Base-by-base conservation (phyloP, 306 rosid species). In the Fragaria nilgerrensis region DNA sequence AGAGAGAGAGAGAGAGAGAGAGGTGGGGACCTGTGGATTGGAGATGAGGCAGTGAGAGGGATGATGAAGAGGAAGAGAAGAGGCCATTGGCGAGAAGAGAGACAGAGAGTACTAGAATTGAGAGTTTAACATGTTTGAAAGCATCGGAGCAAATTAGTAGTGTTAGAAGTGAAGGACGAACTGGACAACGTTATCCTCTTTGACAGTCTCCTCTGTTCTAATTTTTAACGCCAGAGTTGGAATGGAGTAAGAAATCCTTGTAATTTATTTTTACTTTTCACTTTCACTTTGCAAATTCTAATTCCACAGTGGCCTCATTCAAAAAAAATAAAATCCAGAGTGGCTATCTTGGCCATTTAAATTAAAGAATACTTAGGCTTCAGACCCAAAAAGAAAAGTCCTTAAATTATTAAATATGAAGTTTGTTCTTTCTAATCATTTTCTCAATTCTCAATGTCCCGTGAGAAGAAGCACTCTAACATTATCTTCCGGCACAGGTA, bases 61-160 rank as follows among this genome's bases (percentile, higher is more conserved):
- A 1, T 88, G 96, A 58, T 83, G 82, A 68, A 91, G 87, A 66
- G 86, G 84, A 49, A 89, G 79, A 65, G 92, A 85, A 81, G 92
- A 79, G 37, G 88, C 90, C 98, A 92, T 91, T 76, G 37, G 55
- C 74, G 83, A 78, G 70, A 45, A 63, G 64, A 55, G 23, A 39
- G 53, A 3, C 53, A 48, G 29, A 55, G 78, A 52, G 79, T 45
- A 5, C 34, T 62, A 61, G 58, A 48, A 59, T 44, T 27, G 45
- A 74, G 47, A 45, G 19, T 75, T 14, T 43, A 75, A 6, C 70
- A 29, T 75, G 20, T 19, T 61, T 27, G 70, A 45, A 5, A 19
- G 58, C 37, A 45, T 55, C 62, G 9, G 23, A 53, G 14, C 49
- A 44, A 2, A 43, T 5, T 0, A 69, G 29, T 12, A 15, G 37